Percentiles rank a stretch among this genome's conserved stretches.
phyloP scores from a whole-genome alignment of 495 filamentous ascomycete genomes.

The Bombardia bombarda region DNA sequence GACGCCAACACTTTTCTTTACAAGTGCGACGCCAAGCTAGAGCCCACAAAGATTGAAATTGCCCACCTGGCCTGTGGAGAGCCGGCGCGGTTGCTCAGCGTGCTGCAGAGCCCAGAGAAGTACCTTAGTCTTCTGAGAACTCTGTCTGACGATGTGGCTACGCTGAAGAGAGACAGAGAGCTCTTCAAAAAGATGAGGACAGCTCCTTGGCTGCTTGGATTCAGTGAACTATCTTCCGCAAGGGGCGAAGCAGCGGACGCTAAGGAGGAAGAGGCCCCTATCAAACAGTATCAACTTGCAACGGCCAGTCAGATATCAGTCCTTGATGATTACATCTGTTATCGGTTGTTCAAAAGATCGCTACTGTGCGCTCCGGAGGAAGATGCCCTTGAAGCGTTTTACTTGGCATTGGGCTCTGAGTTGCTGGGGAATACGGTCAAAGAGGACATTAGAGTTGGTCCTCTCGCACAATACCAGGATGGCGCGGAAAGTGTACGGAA shows the following conservation, averaged over 20 bases:
- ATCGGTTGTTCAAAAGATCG: slow-evolving; percentile 71
- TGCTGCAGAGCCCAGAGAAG: slow-evolving; percentile 71
- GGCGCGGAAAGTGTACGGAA: slow-evolving; percentile 55
- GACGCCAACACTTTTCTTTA: slow-evolving; percentile 84
- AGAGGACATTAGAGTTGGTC: slow-evolving; percentile 49
- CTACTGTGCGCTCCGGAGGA: slow-evolving; percentile 83
- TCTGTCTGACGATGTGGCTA: slow-evolving; percentile 59
- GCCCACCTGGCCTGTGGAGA: slow-evolving; percentile 69
- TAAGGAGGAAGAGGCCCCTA: slow-evolving; percentile 60
- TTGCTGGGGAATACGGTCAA: slow-evolving; percentile 52
- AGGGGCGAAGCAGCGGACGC: slow-evolving; percentile 35
- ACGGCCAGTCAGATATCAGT: slow-evolving; percentile 64
- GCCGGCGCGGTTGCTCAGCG: slow-evolving; percentile 68
- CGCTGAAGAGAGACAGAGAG: slow-evolving; percentile 67
- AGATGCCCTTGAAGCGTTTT: slow-evolving; percentile 77
- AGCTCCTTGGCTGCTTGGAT: slow-evolving; percentile 73
- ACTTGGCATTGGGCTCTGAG: slow-evolving; percentile 54
- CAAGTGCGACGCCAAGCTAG: slow-evolving; percentile 78
- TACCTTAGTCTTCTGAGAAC: slow-evolving; percentile 75
- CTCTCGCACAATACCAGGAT: slow-evolving; percentile 38
- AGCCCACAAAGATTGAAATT: slow-evolving; percentile 80
- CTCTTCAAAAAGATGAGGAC: slow-evolving; percentile 67
- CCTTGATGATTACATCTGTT: slow-evolving; percentile 79
- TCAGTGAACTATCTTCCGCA: slow-evolving; percentile 56
- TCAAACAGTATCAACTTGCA: slow-evolving; percentile 70